Percentiles rank a stretch among this genome's conserved stretches.
These are phyloP conservation scores for Saposhnikovia divaricata DNA, from an alignment of 129 eudicot genomes.

Conservation along the genomic window DNA sequence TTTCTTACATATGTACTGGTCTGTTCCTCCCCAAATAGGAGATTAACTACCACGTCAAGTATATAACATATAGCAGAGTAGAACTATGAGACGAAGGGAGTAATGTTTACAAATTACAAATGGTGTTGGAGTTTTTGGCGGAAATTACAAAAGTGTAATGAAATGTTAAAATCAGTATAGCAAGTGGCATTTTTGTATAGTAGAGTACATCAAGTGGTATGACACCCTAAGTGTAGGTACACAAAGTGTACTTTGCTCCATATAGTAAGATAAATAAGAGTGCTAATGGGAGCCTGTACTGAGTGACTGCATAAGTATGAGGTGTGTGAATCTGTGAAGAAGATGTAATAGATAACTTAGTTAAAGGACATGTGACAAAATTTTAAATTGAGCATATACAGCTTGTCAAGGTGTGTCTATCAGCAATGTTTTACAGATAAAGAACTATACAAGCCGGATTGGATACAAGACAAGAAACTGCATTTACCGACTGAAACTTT, in stretches of 20 bases:
- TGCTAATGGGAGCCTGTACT: not conserved
- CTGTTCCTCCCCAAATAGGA: not conserved
- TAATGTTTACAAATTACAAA: too few species aligned
- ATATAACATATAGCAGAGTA: too few species aligned
- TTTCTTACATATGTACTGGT: not conserved
- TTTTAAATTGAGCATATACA: not conserved
- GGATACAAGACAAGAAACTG: not conserved
- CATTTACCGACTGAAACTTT: conserved; percentile 47
- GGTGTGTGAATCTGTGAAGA: not conserved
- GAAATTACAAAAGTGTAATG: not conserved
- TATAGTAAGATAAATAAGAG: not conserved
- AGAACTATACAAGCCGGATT: not conserved
- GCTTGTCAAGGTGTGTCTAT: not conserved
- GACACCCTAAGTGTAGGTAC: not conserved
- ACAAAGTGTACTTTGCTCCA: not conserved
- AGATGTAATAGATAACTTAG: not conserved
- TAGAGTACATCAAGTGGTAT: not conserved
- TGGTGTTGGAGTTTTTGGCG: not conserved
- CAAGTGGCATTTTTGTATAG: not conserved
- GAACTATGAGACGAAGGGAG: too few species aligned
- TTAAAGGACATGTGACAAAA: not conserved
- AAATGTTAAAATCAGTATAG: not conserved
- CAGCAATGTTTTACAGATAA: not conserved
- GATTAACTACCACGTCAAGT: not conserved
- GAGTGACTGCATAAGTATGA: not conserved